Evolutionary conservation across 75 land plant species (phyloP).

Genomic region (Pinus albicaulis): DNA sequence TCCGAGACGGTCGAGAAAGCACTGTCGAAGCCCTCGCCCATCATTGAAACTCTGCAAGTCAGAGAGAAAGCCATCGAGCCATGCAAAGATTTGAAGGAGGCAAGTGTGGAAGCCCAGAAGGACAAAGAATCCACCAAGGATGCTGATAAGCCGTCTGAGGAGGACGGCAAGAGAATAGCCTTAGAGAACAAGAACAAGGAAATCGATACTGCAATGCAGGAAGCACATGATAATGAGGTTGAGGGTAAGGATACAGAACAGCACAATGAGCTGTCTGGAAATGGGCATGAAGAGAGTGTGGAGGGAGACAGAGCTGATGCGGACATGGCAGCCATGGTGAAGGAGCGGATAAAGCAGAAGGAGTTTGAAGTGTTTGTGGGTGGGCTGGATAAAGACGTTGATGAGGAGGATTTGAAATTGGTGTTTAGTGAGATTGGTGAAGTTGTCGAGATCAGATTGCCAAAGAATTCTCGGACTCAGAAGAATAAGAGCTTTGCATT

Average conservation of each 20-base stretch:
- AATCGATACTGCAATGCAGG: neutral
- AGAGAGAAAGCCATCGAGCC: no score
- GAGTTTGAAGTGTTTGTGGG: conserved; percentile 51
- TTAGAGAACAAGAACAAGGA: no score
- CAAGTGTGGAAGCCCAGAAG: no score
- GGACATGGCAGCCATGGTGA: conserved; percentile 7
- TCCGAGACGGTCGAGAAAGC: no score
- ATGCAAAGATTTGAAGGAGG: no score
- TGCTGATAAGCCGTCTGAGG: no score
- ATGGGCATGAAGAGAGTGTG: conserved; percentile 3
- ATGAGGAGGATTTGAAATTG: conserved; percentile 37
- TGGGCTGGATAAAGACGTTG: no score
- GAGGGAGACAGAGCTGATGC: neutral
- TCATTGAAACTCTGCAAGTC: no score
- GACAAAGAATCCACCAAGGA: no score
- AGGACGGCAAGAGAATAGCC: no score
- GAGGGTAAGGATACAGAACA: conserved; percentile 31
- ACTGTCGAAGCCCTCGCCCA: no score
- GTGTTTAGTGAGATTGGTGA: conserved; percentile 35
- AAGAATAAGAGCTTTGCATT: no score
- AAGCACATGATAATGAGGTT: conserved; percentile 25
- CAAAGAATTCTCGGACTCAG: conserved; percentile 7
- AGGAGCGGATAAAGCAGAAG: conserved; percentile 21
- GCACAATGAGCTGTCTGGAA: conserved; percentile 13
- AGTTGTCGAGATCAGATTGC: conserved; percentile 47